Percentiles rank a stretch among this genome's conserved stretches.
Conservation (phyloP, 1,284 basidiomycete genomes). For the Calocybe gambosa region DNA sequence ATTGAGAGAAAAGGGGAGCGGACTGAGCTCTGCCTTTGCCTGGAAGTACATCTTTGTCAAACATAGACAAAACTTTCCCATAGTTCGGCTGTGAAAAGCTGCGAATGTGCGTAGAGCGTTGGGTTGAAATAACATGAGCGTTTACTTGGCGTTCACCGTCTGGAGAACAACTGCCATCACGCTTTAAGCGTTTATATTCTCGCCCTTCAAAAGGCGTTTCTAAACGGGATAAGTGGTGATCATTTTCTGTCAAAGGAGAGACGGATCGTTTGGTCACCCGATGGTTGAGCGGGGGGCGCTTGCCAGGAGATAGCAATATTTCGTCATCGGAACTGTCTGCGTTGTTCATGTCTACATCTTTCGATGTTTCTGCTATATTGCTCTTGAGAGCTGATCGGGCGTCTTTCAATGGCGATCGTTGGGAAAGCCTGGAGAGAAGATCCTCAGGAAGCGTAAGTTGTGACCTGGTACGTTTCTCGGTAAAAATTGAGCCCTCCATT, state of each 20-base stretch:
- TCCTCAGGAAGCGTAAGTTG: constrained; percentile 40
- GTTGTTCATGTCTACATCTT: constrained; percentile 1
- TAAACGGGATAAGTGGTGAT: constrained; percentile 23
- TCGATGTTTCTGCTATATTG: background rate
- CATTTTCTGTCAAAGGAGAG: constrained; percentile 29
- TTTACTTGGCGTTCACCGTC: constrained; percentile 13
- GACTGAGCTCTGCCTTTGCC: constrained; percentile 35
- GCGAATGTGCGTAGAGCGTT: constrained; percentile 23
- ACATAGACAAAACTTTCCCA: constrained; percentile 19
- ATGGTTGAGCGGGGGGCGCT: constrained; percentile 11
- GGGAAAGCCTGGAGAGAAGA: constrained; percentile 33
- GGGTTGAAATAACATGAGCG: background rate
- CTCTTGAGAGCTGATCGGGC: constrained; percentile 32
- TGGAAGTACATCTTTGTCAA: constrained; percentile 19
- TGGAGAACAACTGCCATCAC: constrained; percentile 17
- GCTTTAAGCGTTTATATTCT: constrained; percentile 33
- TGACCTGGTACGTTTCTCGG: constrained; percentile 43
- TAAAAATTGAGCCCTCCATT: constrained; percentile 25
- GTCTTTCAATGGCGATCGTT: constrained; percentile 45
- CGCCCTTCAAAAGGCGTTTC: constrained; percentile 24
- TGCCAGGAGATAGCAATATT: constrained; percentile 33
- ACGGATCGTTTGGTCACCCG: constrained; percentile 33
- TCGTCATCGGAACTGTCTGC: constrained; percentile 32
- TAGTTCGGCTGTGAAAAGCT: constrained; percentile 30
- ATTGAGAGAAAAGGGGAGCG: constrained; percentile 35